Evolutionary conservation across 768 basidiomycete species (phyloP), one percentile per base, ranked within the genome.

Genomic region (Lentinula raphanica): DNA sequence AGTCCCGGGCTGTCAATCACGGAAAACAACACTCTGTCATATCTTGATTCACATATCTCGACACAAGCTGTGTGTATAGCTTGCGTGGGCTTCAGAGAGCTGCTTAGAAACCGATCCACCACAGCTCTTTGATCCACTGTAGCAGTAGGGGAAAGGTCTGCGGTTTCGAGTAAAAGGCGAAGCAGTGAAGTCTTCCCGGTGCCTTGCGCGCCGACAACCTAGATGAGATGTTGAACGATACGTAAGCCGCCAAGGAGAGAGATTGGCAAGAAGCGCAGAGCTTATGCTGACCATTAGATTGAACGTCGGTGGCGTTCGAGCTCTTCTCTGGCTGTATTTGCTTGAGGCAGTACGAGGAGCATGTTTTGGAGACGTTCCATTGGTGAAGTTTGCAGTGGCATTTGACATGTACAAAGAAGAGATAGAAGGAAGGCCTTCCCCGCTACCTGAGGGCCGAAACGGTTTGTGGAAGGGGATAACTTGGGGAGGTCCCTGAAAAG

Each of bases 1-100:
- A 93, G 72, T 5, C 92, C 92, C 28, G 92, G 92, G 1, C 92
- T 94, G 65, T 94, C 92, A 60, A 91, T 88, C 58, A 90, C 88
- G 13, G 87, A 87, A 63, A 94, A 80, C 23, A 87, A 70, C 46
- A 94, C 76, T 36, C 92, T 79, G 68, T 94, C 92, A 64, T 85
- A 88, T 62, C 85, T 83, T 46, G 87, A 90, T 71, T 94, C 92
- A 77, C 82, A 85, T 58, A 93, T 90, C 71, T 94, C 92, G 45
- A 91, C 75, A 62, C 83, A 85, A 2, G 86, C 87, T 2, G 85
- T 81, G 62, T 85, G 75, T 48, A 94, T 87, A 4, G 73, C 62
- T 60, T 79, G 77, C 13, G 92, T 92, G 7, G 78, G 69, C 67
- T 84, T 85, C 53, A 81, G 73, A 15, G 79, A 68, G 27, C 83